phyloP scores from a whole-genome alignment of 2,329 filamentous ascomycete genomes.

The Macroventuria anomochaeta region DNA sequence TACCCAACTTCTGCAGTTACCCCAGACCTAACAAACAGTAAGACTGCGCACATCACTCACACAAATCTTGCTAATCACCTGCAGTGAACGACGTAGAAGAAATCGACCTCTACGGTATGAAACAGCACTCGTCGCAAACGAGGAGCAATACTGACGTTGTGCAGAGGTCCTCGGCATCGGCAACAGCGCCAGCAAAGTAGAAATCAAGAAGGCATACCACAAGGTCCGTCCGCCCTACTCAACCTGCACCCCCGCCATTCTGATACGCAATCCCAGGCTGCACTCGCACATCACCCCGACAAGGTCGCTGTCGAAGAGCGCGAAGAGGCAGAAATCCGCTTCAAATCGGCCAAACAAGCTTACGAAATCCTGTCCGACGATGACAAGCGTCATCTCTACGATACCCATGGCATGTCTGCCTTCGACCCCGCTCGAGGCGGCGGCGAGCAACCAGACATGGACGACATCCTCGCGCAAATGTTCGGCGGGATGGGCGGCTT shows the following conservation, averaged over 20 bases:
- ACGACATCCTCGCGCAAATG: slow-evolving; percentile 94
- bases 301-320: slow-evolving; percentile 89
- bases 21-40: background rate
- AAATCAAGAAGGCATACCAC: slow-evolving; percentile 95
- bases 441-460: slow-evolving; percentile 74
- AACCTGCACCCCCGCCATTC: slow-evolving; percentile 5
- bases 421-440: slow-evolving; percentile 80
- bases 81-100: slow-evolving; percentile 52
- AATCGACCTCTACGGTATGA: slow-evolving; percentile 64
- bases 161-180: slow-evolving; percentile 80
- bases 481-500: slow-evolving; percentile 65
- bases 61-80: background rate
- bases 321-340: slow-evolving; percentile 84
- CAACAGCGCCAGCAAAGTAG: slow-evolving; percentile 72
- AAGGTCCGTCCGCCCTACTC: slow-evolving; percentile 66
- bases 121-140: background rate
- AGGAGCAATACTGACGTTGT: slow-evolving; percentile 1
- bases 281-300: slow-evolving; percentile 89
- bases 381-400: slow-evolving; percentile 89
- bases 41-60: background rate
- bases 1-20: background rate
- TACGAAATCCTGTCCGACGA: slow-evolving; percentile 99
- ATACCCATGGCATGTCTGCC: slow-evolving; percentile 92
- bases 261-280: slow-evolving; percentile 64
- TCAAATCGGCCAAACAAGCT: slow-evolving; percentile 91